These are phyloP conservation scores for Hericium coralloides DNA, from an alignment of 768 basidiomycete genomes.

Conservation along the genomic window DNA sequence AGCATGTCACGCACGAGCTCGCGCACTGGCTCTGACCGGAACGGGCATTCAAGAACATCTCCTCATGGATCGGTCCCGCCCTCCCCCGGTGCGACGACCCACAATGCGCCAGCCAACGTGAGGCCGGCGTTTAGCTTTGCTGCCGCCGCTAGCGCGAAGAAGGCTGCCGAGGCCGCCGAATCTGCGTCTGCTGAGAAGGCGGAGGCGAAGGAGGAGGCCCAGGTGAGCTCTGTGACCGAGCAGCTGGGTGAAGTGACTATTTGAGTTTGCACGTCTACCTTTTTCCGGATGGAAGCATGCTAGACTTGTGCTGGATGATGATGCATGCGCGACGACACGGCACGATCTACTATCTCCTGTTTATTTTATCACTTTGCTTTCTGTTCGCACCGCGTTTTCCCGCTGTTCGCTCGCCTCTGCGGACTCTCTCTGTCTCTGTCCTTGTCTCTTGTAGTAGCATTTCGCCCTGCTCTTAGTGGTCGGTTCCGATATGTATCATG, in stretches of 20 bases:
- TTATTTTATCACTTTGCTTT: background rate
- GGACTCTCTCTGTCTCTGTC: background rate
- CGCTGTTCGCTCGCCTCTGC: slow-evolving; percentile 5
- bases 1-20: slow-evolving; percentile 39
- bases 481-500: slow-evolving; percentile 6
- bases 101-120: slow-evolving; percentile 36
- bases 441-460: slow-evolving; percentile 1
- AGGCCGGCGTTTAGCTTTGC: slow-evolving; percentile 78
- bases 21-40: slow-evolving; percentile 23
- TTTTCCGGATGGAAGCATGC: slow-evolving; percentile 3
- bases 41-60: slow-evolving; percentile 18
- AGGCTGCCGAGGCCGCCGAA: slow-evolving; percentile 20
- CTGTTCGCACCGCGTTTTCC: background rate
- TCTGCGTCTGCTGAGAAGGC: slow-evolving; percentile 6
- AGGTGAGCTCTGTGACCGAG: slow-evolving; percentile 18
- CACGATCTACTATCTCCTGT: background rate
- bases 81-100: slow-evolving; percentile 8
- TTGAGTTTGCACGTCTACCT: slow-evolving; percentile 14
- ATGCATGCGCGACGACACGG: slow-evolving; percentile 3
- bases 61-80: slow-evolving; percentile 10
- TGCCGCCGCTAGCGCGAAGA: slow-evolving; percentile 51
- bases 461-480: background rate
- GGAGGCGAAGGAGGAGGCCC: slow-evolving; percentile 17
- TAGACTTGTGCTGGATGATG: slow-evolving; percentile 8
- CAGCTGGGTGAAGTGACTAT: slow-evolving; percentile 30